These are phyloP conservation scores for Melaleuca alternifolia DNA, from an alignment of 345 rosid genomes.

Conservation along the genomic window DNA sequence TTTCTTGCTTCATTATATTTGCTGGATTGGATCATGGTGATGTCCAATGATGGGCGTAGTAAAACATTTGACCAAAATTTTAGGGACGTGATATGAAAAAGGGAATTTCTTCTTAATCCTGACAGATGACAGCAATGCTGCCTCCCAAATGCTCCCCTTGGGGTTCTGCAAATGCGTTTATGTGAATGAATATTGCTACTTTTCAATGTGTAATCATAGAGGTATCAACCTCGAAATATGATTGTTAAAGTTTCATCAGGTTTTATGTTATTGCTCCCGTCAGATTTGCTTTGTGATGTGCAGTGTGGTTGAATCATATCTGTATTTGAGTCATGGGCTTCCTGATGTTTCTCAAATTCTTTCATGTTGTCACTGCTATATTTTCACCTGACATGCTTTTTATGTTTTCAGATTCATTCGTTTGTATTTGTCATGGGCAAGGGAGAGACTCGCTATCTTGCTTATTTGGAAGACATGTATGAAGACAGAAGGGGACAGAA, in stretches of 20 bases:
- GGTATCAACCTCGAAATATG: background rate
- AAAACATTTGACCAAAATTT: too few species aligned
- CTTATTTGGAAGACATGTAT: constrained; percentile 96
- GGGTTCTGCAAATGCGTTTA: background rate
- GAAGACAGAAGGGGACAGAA: constrained; percentile 93
- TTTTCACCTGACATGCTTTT: background rate
- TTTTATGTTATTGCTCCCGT: background rate
- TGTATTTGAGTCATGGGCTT: background rate
- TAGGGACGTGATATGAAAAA: too few species aligned
- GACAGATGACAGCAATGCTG: background rate
- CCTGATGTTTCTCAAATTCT: background rate
- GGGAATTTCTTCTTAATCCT: background rate
- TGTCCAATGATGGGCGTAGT: too few species aligned
- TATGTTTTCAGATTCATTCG: constrained; percentile 52
- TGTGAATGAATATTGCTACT: background rate
- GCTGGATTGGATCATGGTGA: too few species aligned
- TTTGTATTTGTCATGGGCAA: constrained; percentile 93
- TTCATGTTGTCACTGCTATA: background rate
- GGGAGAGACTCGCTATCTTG: constrained; percentile 70
- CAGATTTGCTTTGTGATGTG: background rate
- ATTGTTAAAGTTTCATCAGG: background rate
- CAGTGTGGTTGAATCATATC: background rate
- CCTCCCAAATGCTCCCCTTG: background rate
- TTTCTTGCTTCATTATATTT: background rate
- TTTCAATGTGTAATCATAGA: background rate